Evolutionary conservation across 2,329 filamentous ascomycete genomes (phyloP).

Genomic region (Epichloe brachyelytri): DNA sequence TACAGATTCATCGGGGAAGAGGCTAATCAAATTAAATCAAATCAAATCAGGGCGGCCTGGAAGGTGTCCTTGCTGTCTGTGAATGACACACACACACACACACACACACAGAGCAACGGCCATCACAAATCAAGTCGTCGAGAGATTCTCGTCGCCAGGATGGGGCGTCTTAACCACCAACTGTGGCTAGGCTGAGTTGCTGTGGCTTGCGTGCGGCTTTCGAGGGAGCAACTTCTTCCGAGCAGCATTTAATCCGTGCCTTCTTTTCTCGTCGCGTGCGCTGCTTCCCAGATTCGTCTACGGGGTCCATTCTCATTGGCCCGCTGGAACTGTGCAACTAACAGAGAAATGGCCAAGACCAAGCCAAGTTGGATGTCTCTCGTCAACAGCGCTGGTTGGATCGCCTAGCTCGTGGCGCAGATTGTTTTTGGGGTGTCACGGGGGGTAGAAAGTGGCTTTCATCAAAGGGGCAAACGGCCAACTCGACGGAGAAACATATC

Average conservation of each 20-base stretch:
- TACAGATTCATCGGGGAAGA: background rate
- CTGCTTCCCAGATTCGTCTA: slow-evolving; percentile 1
- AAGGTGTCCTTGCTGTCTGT: too few relatives aligned
- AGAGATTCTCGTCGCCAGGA: too few relatives aligned
- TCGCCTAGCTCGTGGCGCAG: background rate
- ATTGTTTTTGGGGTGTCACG: background rate
- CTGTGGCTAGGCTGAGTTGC: background rate
- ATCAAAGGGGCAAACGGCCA: too few relatives aligned
- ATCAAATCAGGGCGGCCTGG: too few relatives aligned
- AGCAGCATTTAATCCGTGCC: too few relatives aligned
- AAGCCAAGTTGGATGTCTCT: background rate
- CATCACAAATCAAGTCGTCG: too few relatives aligned
- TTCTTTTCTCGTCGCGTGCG: background rate
- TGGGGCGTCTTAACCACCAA: background rate
- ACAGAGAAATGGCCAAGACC: background rate
- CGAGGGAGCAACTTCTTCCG: too few relatives aligned
- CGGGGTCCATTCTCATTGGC: background rate
- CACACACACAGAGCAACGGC: too few relatives aligned
- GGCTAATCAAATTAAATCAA: background rate
- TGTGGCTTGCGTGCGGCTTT: background rate
- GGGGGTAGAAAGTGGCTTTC: too few relatives aligned
- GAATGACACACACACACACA: too few relatives aligned
- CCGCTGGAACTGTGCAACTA: background rate
- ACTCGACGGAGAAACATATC: too few relatives aligned
- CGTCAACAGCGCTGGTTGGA: slow-evolving; percentile 1